Percentiles rank a stretch among this genome's conserved stretches.
These are phyloP conservation scores for Arthrocladium fulminans DNA, from an alignment of 2,329 filamentous ascomycete species.

Conservation along the genomic window DNA sequence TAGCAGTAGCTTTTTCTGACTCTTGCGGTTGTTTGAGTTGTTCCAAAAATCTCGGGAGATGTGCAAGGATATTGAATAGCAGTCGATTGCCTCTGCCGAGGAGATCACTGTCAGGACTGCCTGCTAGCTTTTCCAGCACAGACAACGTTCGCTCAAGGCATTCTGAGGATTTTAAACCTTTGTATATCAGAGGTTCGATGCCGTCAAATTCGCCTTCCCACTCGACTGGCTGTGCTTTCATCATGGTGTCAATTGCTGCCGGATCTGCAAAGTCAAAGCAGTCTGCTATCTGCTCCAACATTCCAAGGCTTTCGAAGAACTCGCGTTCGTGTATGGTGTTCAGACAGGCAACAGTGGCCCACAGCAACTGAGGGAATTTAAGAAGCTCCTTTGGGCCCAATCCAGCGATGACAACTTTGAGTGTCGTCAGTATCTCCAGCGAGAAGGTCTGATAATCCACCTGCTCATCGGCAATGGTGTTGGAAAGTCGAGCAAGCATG, in stretches of 20 bases:
- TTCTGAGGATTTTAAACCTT: conserved; percentile 77
- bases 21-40: conserved; percentile 53
- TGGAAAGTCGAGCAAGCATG: conserved; percentile 89
- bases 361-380: conserved; percentile 91
- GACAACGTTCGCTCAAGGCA: conserved; percentile 71
- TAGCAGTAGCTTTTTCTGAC: conserved; percentile 46
- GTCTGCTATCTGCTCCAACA: conserved; percentile 77
- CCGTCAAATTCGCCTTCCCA: conserved; percentile 91
- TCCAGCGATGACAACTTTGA: conserved; percentile 84
- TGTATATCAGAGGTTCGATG: conserved; percentile 76
- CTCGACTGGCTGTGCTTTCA: conserved; percentile 68
- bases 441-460: conserved; percentile 93
- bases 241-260: conserved; percentile 58
- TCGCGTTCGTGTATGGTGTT: conserved; percentile 96
- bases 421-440: conserved; percentile 91
- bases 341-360: conserved; percentile 92
- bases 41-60: conserved; percentile 75
- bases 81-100: conserved; percentile 75
- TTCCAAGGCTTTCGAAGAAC: conserved; percentile 81
- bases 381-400: conserved; percentile 70
- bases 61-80: conserved; percentile 81
- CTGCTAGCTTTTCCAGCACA: conserved; percentile 68
- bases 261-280: conserved; percentile 73
- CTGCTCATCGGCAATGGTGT: conserved; percentile 93
- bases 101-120: conserved; percentile 67